These are phyloP conservation scores for Neltuma alba DNA, from an alignment of 306 rosid genomes.

Conservation along the genomic window DNA sequence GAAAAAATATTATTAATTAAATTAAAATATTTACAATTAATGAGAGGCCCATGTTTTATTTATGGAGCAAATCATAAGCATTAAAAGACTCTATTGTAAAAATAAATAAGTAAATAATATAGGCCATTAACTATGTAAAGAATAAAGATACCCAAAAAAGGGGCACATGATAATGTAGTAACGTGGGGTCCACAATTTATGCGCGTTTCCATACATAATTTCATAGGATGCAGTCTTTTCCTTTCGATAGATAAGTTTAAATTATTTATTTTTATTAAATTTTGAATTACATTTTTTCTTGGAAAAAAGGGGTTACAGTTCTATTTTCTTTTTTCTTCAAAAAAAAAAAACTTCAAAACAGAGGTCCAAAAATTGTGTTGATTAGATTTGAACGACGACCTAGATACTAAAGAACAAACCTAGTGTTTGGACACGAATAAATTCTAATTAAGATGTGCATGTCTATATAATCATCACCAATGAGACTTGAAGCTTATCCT, in stretches of 20 bases:
- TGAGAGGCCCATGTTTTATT: background rate
- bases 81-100: background rate
- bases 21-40: background rate
- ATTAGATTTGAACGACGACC: background rate
- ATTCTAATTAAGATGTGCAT: background rate
- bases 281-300: background rate
- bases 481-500: background rate
- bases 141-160: background rate
- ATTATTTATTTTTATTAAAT: too few species aligned
- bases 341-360: too few species aligned
- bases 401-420: background rate
- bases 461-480: background rate
- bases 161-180: background rate
- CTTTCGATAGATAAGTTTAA: too few species aligned
- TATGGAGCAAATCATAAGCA: background rate
- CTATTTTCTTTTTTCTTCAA: background rate
- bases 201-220: background rate
- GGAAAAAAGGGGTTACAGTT: background rate
- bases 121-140: background rate
- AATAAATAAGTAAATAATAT: too few species aligned
- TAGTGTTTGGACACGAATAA: background rate
- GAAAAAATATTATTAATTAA: background rate
- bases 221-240: background rate
- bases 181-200: background rate
- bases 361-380: background rate